A percentile compares a stretch with the other conserved stretches of the same genome.
Evolutionary conservation across 2,329 filamentous ascomycete species (phyloP).

Genomic region (Alternaria solani): DNA sequence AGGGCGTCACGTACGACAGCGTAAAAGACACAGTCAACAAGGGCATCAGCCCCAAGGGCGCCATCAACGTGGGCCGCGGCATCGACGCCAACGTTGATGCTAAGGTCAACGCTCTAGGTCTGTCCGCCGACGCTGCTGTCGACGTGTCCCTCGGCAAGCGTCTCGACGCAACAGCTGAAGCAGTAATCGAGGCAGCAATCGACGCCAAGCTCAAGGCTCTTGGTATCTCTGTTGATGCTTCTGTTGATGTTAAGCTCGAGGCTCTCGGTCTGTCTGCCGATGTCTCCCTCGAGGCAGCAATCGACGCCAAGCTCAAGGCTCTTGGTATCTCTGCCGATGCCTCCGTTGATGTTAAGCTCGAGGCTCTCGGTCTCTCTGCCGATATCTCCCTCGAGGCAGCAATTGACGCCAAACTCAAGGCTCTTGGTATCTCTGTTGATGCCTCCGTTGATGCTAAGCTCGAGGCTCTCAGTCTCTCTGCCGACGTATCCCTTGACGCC

Average conservation of each 20-base stretch:
- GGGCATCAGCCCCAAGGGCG: not conserved
- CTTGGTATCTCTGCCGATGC: not conserved
- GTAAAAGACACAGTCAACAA: not conserved
- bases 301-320: not conserved
- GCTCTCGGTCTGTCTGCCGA: too few relatives aligned
- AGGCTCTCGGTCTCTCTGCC: too few relatives aligned
- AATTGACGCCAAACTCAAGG: not conserved
- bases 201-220: not conserved
- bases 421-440: not conserved
- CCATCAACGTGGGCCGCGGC: not conserved
- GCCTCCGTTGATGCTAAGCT: not conserved
- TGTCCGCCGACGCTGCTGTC: not conserved
- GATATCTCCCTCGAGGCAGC: too few relatives aligned
- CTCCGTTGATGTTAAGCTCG: not conserved
- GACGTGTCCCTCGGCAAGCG: not conserved
- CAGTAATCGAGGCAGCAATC: not conserved
- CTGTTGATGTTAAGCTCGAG: not conserved
- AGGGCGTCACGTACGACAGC: not conserved
- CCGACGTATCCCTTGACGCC: not conserved
- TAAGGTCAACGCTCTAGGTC: not conserved
- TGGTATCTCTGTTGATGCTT: not conserved
- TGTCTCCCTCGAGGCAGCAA: too few relatives aligned
- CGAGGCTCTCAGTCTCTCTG: not conserved
- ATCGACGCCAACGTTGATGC: not conserved
- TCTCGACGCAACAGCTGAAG: not conserved